Evolutionary conservation across 169 alveolate genomes (phyloP).

Genomic region (Haemoproteus tartakovskyi): DNA sequence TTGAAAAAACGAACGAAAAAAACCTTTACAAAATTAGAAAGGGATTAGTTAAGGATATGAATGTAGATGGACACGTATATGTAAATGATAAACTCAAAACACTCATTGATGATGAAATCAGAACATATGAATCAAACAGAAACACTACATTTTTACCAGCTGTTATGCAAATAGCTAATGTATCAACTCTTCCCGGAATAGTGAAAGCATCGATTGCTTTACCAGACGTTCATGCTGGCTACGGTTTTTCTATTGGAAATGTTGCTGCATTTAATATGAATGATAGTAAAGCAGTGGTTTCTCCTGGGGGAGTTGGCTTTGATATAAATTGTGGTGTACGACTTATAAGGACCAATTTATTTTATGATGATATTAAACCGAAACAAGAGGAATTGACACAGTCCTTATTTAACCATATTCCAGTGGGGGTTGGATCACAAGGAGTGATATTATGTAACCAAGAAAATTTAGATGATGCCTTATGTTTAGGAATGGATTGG

Average conservation of each 20-base stretch:
- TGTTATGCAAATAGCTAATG: constrained; percentile 85
- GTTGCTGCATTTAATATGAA: constrained; percentile 89
- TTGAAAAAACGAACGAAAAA: constrained; percentile 17
- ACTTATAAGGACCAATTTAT: constrained; percentile 72
- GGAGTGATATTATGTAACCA: constrained; percentile 77
- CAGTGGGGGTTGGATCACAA: constrained; percentile 89
- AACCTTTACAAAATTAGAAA: constrained; percentile 69
- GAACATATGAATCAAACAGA: constrained; percentile 44
- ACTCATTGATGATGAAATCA: constrained; percentile 78
- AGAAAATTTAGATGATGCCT: constrained; percentile 74
- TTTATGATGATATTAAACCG: constrained; percentile 69
- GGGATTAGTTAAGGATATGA: constrained; percentile 85
- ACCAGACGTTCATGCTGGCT: constrained; percentile 88
- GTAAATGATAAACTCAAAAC: constrained; percentile 76
- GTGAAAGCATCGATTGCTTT: constrained; percentile 83
- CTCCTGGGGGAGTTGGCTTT: constrained; percentile 92
- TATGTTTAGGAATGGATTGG: constrained; percentile 86
- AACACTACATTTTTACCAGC: constrained; percentile 86
- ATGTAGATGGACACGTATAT: constrained; percentile 80
- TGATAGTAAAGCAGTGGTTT: constrained; percentile 79
- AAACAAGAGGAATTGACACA: constrained; percentile 81
- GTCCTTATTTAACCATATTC: constrained; percentile 84
- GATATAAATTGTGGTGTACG: constrained; percentile 90
- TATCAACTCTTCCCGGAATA: constrained; percentile 88
- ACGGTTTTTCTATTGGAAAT: constrained; percentile 89